A percentile compares a stretch with the other conserved stretches of the same genome.
phyloP scores from a whole-genome alignment of 2,329 filamentous ascomycete species.

The Trichoderma koningiopsis region DNA sequence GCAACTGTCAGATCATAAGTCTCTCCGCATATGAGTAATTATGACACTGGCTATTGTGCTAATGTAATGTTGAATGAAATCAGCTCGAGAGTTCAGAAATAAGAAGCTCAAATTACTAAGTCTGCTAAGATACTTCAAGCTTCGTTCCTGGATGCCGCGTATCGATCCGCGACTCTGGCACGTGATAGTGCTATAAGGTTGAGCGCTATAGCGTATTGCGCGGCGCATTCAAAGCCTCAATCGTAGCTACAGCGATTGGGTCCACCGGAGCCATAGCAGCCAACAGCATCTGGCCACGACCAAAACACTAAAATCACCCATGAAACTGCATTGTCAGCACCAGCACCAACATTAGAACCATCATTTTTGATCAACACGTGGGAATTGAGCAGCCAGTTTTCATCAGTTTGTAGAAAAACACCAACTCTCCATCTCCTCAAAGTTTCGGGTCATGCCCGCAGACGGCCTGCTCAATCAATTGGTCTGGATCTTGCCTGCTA shows the following conservation, averaged over 20 bases:
- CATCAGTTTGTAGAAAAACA: neutral
- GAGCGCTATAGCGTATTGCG: neutral
- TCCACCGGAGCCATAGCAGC: neutral
- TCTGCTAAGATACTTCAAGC: neutral
- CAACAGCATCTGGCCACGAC: neutral
- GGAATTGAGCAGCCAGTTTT: neutral
- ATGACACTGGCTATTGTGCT: neutral
- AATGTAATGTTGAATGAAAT: neutral
- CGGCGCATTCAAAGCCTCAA: neutral
- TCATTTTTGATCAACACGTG: neutral
- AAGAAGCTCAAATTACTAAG: neutral
- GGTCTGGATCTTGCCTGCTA: conserved; percentile 34
- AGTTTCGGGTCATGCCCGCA: conserved; percentile 17
- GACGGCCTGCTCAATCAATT: conserved; percentile 19
- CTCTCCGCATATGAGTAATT: neutral
- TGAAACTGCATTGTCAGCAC: conserved; percentile 4
- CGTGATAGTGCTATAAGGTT: neutral
- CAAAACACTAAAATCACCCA: neutral
- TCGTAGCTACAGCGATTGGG: neutral
- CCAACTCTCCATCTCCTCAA: neutral
- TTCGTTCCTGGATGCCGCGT: neutral
- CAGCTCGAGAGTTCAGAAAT: neutral
- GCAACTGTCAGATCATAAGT: neutral
- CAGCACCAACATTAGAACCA: neutral
- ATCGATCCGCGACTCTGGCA: neutral